Conservation (phyloP, 495 filamentous ascomycete genomes). For the Cenococcum geophilum region DNA sequence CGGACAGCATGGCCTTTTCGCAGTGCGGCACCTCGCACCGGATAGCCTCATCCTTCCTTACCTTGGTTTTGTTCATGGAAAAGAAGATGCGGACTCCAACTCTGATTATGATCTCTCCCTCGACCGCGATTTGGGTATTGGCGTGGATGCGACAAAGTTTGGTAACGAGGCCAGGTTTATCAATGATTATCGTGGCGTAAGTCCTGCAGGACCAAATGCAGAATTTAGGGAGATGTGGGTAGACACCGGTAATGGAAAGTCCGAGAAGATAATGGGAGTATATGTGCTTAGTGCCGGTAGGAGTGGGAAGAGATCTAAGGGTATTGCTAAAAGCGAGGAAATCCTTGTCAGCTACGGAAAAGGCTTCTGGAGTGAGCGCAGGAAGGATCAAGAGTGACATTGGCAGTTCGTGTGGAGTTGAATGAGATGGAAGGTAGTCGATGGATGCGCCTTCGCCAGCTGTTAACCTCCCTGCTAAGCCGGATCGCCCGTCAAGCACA, state of each 20-base stretch:
- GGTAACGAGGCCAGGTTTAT: slow-evolving; percentile 69
- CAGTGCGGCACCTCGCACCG: slow-evolving; percentile 50
- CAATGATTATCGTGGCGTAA: slow-evolving; percentile 68
- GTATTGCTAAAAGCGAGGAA: slow-evolving; percentile 54
- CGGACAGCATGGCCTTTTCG: slow-evolving; percentile 62
- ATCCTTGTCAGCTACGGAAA: slow-evolving; percentile 63
- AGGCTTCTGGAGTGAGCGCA: slow-evolving; percentile 52
- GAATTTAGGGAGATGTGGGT: slow-evolving; percentile 51
- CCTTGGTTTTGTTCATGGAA: slow-evolving; percentile 53
- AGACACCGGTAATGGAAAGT: slow-evolving; percentile 30
- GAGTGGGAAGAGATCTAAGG: slow-evolving; percentile 46
- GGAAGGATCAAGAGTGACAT: slow-evolving; percentile 6
- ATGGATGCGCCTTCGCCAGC: not conserved
- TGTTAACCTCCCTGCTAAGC: too few relatives aligned
- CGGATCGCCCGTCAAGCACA: too few relatives aligned
- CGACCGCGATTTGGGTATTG: slow-evolving; percentile 51
- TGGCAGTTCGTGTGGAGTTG: not conserved
- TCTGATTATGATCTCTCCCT: slow-evolving; percentile 66
- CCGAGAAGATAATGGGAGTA: slow-evolving; percentile 52
- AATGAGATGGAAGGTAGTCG: not conserved
- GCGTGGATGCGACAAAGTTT: slow-evolving; percentile 54
- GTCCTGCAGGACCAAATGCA: slow-evolving; percentile 46
- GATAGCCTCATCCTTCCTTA: slow-evolving; percentile 59
- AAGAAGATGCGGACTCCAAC: slow-evolving; percentile 40
- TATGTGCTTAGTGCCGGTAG: slow-evolving; percentile 55